Conservation (phyloP, 2,329 filamentous ascomycete species). For the Penicillium sp. region DNA sequence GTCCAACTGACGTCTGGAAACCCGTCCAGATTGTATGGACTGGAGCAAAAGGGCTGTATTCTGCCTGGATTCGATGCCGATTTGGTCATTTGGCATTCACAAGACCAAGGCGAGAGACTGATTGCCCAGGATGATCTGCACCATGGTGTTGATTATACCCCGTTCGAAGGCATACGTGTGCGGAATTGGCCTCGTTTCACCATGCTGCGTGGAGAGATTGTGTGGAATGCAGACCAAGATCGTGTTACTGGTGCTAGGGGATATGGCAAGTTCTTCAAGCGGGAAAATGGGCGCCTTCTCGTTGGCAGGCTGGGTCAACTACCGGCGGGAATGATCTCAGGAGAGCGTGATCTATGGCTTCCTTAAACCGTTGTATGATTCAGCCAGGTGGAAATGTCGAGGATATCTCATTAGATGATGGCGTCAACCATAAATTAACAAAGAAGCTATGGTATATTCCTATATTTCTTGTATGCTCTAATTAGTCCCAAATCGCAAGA, state of each 20-base stretch:
- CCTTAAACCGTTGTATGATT: neutral
- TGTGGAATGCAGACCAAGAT: constrained; percentile 4
- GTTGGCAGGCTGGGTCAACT: constrained; percentile 1
- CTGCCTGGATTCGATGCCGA: constrained; percentile 6
- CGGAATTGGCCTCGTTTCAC: constrained; percentile 3
- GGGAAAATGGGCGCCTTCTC: neutral
- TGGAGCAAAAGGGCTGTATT: neutral
- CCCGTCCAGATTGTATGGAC: constrained; percentile 2
- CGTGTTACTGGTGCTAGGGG: constrained; percentile 1
- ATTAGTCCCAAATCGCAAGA: too few species aligned
- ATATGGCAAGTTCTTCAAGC: constrained; percentile 1
- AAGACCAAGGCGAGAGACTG: neutral
- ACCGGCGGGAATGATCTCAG: constrained; percentile 1
- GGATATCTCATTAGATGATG: too few species aligned
- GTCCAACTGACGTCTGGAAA: constrained; percentile 4
- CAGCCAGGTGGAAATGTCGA: too few species aligned
- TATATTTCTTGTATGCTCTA: neutral
- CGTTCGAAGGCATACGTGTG: constrained; percentile 2
- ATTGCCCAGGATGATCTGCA: constrained; percentile 1
- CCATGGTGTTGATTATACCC: constrained; percentile 7
- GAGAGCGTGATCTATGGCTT: constrained; percentile 1
- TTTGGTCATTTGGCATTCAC: constrained; percentile 5
- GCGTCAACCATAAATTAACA: too few species aligned
- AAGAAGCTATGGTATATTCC: too few species aligned
- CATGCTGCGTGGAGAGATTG: constrained; percentile 2